phyloP scores from a whole-genome alignment of 2,329 filamentous ascomycete genomes.

The Fusarium pilosicola region DNA sequence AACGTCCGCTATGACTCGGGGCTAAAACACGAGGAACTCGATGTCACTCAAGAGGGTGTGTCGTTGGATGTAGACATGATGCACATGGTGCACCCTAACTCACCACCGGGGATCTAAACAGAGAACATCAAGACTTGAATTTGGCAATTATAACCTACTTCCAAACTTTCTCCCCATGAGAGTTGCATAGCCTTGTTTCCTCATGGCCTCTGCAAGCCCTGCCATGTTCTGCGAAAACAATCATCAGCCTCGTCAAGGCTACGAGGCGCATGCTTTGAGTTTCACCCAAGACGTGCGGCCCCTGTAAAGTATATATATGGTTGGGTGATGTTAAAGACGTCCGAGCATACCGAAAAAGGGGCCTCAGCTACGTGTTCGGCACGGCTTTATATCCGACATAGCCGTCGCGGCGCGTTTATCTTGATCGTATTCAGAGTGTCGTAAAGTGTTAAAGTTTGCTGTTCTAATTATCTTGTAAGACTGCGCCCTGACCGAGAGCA shows the following conservation, averaged over 20 bases:
- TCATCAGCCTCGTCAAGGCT: background rate
- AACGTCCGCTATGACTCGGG: conserved; percentile 15
- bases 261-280: background rate
- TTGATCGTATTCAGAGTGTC: background rate
- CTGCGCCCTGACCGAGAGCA: background rate
- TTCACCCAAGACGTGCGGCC: background rate
- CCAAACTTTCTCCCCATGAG: background rate
- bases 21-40: conserved; percentile 6
- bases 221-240: background rate
- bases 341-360: conserved; percentile 2
- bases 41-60: background rate
- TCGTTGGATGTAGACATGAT: background rate
- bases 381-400: background rate
- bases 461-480: background rate
- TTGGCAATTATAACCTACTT: background rate
- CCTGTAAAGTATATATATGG: background rate
- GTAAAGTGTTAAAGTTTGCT: background rate
- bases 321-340: background rate
- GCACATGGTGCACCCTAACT: background rate
- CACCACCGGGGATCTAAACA: background rate
- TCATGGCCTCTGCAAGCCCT: conserved; percentile 2
- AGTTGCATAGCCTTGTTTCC: background rate
- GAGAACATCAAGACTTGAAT: background rate
- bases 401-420: background rate
- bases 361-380: background rate